Base-by-base conservation (phyloP, 371 early-diverging fungal genomes). In the Nematocida displodere region DNA sequence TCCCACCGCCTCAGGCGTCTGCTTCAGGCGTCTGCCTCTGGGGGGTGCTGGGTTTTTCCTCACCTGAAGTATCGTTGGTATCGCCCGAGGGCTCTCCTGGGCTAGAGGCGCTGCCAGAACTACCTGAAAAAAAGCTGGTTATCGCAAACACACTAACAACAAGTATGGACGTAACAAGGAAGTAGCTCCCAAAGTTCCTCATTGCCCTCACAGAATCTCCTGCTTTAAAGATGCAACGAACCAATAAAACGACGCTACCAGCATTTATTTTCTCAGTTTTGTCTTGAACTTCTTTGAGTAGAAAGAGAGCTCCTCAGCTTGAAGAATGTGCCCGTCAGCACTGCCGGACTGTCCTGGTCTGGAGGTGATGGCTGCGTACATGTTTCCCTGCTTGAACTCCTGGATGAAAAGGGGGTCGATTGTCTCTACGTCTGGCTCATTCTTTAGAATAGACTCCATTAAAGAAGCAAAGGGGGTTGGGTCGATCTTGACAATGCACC, bases 331-430 rank as follows among this genome's bases (percentile, higher is more conserved):
- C 63, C 99, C 99, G 85, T 95, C 95, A 78, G 89, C 88, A 82
- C 91, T 91, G 80, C 99, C 99, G 80, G 89, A 89, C 87, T 99
- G 98, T 80, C 99, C 99, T 39, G 98, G 99, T 83, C 98, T 92
- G 77, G 95, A 94, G 49, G 93, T 84, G 83, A 97, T 82, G 64
- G 76, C 82, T 82, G 84, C 92, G 82, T 92, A 92, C 42, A 97
- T 86, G 87, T 94, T 91, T 82, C 96, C 97, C 77, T 94, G 88
- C 83, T 87, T 88, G 86, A 94, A 92, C 87, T 92, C 94, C 81
- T 92, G 91, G 76, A 91, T 90, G 64, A 95, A 85, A 62, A 87
- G 87, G 67, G 89, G 85, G 80, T 94, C 95, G 64, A 93, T 87
- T 87, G 89, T 88, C 87, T 89, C 89, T 85, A 90, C 89, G 85